Conservation (phyloP, 2,329 filamentous ascomycete genomes). For the Chrysosporium queenslandicum region DNA sequence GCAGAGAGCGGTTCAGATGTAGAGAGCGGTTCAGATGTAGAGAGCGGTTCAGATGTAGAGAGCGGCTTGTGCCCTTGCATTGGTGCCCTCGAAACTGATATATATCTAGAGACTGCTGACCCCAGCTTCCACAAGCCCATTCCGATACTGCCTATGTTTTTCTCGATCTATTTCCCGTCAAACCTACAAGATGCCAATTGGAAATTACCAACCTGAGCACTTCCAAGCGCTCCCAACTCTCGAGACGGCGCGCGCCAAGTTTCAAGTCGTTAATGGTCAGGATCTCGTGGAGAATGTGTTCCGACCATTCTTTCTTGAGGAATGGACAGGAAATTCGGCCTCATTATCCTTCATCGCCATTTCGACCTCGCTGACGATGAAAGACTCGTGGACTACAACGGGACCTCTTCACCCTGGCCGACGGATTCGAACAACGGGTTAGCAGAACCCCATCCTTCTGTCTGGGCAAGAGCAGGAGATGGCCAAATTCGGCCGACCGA, state of each 20-base stretch:
- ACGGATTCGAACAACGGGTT: background rate
- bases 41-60: background rate
- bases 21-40: background rate
- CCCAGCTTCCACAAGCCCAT: background rate
- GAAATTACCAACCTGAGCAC: background rate
- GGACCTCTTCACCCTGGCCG: slow-evolving; percentile 8
- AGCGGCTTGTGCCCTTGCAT: no score
- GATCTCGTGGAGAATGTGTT: slow-evolving; percentile 8
- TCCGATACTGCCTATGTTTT: background rate
- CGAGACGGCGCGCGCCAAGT: slow-evolving; percentile 4
- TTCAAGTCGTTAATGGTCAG: background rate
- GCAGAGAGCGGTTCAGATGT: background rate
- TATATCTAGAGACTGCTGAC: no score
- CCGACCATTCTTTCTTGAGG: slow-evolving; percentile 4
- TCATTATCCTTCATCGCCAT: slow-evolving; percentile 4
- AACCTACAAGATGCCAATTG: background rate
- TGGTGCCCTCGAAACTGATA: no score
- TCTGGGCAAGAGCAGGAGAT: slow-evolving; percentile 6
- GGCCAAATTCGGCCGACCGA: slow-evolving; percentile 4
- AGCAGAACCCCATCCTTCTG: background rate
- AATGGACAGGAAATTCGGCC: slow-evolving; percentile 7
- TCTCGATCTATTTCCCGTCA: background rate
- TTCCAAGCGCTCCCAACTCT: slow-evolving; percentile 1
- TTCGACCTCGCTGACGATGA: slow-evolving; percentile 4
- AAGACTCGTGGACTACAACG: slow-evolving; percentile 9